phyloP scores from a whole-genome alignment of 2,329 filamentous ascomycete genomes.

The Epichloe glyceriae region DNA sequence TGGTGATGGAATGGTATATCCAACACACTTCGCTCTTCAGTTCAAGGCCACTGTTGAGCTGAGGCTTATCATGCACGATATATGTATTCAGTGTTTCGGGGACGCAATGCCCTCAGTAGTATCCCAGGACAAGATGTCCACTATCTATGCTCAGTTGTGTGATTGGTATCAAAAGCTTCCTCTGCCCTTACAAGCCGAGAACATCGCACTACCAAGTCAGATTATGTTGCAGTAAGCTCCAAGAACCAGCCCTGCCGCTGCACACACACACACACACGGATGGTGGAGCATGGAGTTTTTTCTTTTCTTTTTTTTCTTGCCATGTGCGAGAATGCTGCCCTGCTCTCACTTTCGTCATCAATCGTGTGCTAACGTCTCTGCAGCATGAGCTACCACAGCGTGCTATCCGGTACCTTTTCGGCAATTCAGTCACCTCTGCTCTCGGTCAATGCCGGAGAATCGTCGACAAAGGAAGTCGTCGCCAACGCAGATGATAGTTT shows the following conservation, averaged over 20 bases:
- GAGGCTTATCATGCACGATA: conserved; percentile 21
- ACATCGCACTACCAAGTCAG: conserved; percentile 21
- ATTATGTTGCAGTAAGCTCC: conserved; percentile 23
- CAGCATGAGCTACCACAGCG: too few relatives aligned
- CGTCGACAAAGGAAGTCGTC: conserved; percentile 10
- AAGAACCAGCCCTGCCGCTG: not conserved
- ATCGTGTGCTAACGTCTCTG: too few relatives aligned
- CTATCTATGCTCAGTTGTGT: conserved; percentile 10
- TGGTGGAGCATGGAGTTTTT: not conserved
- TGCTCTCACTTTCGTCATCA: too few relatives aligned
- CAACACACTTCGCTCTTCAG: conserved; percentile 17
- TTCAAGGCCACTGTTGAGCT: conserved; percentile 15
- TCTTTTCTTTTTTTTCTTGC: not conserved
- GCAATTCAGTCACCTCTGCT: too few relatives aligned
- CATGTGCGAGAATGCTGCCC: too few relatives aligned
- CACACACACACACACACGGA: too few relatives aligned
- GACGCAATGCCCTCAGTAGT: conserved; percentile 2
- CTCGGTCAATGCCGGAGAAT: not conserved
- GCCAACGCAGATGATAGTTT: conserved; percentile 10
- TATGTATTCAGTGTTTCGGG: too few relatives aligned
- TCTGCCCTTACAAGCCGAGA: conserved; percentile 13
- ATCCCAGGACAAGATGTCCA: conserved; percentile 11
- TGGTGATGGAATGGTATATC: conserved; percentile 8
- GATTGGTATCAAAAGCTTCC: conserved; percentile 18
- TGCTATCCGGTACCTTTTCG: too few relatives aligned